Conservation (phyloP, 306 rosid genomes). For the Dalbergia oliveri region DNA sequence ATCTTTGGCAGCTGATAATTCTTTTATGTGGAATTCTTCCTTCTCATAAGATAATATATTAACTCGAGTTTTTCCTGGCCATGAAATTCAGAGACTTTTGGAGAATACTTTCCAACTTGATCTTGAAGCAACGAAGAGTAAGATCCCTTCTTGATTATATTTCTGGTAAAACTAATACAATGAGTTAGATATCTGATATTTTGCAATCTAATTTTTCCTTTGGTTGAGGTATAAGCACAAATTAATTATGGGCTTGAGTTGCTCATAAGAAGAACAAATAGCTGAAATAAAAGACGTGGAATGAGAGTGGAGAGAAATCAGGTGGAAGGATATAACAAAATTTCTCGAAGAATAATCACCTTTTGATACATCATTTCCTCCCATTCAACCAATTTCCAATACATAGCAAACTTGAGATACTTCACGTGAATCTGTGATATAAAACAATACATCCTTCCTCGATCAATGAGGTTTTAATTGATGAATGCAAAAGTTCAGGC, state of each 20-base stretch:
- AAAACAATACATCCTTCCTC: conserved; percentile 21
- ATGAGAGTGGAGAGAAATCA: conserved; percentile 4
- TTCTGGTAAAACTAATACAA: conserved; percentile 25
- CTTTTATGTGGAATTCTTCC: conserved; percentile 22
- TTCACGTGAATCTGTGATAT: background rate
- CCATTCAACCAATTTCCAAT: background rate
- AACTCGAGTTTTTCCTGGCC: conserved; percentile 35
- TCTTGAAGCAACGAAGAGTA: conserved; percentile 87
- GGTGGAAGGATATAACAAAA: background rate
- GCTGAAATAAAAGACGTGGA: conserved; percentile 8
- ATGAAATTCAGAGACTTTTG: conserved; percentile 79
- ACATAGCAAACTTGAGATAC: background rate
- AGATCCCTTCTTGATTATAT: conserved; percentile 45
- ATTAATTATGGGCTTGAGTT: conserved; percentile 9
- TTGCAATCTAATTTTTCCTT: conserved; percentile 9
- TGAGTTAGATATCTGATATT: conserved; percentile 13
- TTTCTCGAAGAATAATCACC: background rate
- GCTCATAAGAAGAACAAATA: conserved; percentile 28
- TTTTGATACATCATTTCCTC: background rate
- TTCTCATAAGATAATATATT: conserved; percentile 31
- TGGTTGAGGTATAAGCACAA: conserved; percentile 8
- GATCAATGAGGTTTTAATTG: background rate
- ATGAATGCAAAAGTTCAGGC: background rate
- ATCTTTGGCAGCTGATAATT: conserved; percentile 16
- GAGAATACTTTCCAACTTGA: conserved; percentile 93